Evolutionary conservation across 805 yeast genomes (phyloP), one percentile per base, ranked within the genome.

Genomic region (Ogataea methylovora): DNA sequence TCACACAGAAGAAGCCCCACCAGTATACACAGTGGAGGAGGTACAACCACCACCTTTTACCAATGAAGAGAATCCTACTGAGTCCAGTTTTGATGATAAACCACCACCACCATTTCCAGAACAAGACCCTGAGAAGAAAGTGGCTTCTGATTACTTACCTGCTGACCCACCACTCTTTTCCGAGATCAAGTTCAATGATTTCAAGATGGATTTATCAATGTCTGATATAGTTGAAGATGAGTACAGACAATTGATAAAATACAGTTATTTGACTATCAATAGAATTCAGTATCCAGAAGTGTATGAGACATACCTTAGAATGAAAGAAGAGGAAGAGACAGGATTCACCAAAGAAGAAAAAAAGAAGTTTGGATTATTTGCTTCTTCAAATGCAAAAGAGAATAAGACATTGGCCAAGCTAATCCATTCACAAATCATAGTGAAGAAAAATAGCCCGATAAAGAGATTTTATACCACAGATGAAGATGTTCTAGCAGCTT

Each of bases 261-360:
- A 33, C 28, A 41, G 43, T 10, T 46, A 43, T 27, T 19, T 40
- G 13, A 46, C 51, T 3, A 20, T 48, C 15, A 48, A 48, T 28
- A 22, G 44, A 18, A 24, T 48, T 8, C 52, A 48, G 30, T n/a
- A 48, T 4, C 52, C 52, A 4, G 49, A 46, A 22, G 34, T 45
- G 19, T 48, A 41, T 33, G 39, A 46, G 8, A 45, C 43, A 12
- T 46, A 46, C 27, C 18, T 46, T 18, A 32, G 47, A 29, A 32
- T 38, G 3, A 43, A 42, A 22, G 41, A 42, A 20, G 37, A 39
- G 23, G n/a, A n/a, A n/a, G n/a, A n/a, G n/a, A n/a, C n/a, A n/a
- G n/a, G n/a, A n/a, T n/a, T n/a, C n/a, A n/a, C n/a, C n/a, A n/a
- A n/a, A n/a, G n/a, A n/a, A n/a, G n/a, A n/a, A n/a, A 42, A 40